Evolutionary conservation across 768 basidiomycete species (phyloP), one percentile per base, ranked within the genome.

Genomic region (Hypholoma sublateritium): DNA sequence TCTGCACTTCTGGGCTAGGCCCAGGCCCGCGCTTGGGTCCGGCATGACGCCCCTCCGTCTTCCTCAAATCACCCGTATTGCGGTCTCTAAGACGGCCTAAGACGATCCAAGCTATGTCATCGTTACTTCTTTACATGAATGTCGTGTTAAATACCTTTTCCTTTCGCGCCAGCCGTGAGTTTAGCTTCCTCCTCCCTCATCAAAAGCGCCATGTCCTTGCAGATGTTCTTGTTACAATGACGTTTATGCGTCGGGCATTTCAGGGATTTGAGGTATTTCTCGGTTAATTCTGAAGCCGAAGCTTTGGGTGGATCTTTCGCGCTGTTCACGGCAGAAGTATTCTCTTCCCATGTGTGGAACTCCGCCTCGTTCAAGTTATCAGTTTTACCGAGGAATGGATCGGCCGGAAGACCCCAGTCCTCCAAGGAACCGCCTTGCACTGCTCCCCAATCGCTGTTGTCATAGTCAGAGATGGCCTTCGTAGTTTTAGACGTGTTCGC

Each of bases 211-310:
- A 53, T 53, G 19, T 43, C 52, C 22, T 53, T 44, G 24, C 52
- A 53, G 11, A 53, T 43, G n/a, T 14, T 28, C n/a, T 25, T 25
- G n/a, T 53, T 53, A 28, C 52, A 53, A 11, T 28, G 24, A 17
- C 11, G 32, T 12, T 53, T 43, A 24, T 53, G 52, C 36, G 41
- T 53, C 1, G 52, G 52, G 42, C 52, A 53, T 21, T 53, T 53
- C 36, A 42, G 39, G 14, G 14, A 25, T 22, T 42, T 52, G 32
- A 44, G 17, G 43, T n/a, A 44, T 44, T 44, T 44, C 8, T 44
- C 12, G 19, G 43, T 3, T 7, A 44, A 22, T 44, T 32, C 28
- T 32, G 28, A 32, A 22, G 43, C 17, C 5, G 9, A 17, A 12
- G 43, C 46, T 21, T 24, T 42, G 25, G 25, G 17, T 16, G 13